phyloP scores from a whole-genome alignment of 2,329 filamentous ascomycete genomes.

The Penicillium sclerotiorum region DNA sequence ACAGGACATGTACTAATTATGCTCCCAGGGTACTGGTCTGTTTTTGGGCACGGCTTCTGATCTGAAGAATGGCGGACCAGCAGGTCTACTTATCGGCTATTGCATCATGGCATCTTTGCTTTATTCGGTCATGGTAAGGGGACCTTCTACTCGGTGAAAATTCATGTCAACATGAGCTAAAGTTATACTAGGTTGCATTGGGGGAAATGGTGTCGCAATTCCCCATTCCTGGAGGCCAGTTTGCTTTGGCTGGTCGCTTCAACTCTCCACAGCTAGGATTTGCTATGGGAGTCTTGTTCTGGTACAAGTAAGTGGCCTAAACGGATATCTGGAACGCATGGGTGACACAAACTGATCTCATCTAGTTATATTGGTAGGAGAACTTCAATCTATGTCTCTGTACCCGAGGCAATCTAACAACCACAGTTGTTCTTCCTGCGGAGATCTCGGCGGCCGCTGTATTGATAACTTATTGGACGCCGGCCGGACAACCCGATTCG shows the following conservation, averaged over 20 bases:
- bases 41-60: constrained; percentile 10
- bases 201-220: constrained; percentile 15
- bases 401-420: too few relatives aligned
- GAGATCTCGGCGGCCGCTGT: constrained; percentile 14
- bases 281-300: constrained; percentile 14
- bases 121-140: constrained; percentile 14
- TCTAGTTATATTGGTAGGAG: constrained; percentile 13
- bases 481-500: constrained; percentile 12
- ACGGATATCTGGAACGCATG: background rate
- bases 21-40: constrained; percentile 10
- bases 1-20: background rate
- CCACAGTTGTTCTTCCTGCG: constrained; percentile 17
- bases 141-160: too few relatives aligned
- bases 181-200: constrained; percentile 3
- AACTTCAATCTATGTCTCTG: too few relatives aligned
- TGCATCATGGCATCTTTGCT: constrained; percentile 14
- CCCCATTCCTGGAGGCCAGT: constrained; percentile 12
- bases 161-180: too few relatives aligned
- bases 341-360: background rate
- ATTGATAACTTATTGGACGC: constrained; percentile 11
- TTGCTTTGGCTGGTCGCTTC: constrained; percentile 12
- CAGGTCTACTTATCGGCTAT: constrained; percentile 13
- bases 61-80: constrained; percentile 11
- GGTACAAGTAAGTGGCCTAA: constrained; percentile 8
- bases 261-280: constrained; percentile 16